Base-by-base conservation (phyloP, 2,329 filamentous ascomycete species). In the Diplocarpon mali region DNA sequence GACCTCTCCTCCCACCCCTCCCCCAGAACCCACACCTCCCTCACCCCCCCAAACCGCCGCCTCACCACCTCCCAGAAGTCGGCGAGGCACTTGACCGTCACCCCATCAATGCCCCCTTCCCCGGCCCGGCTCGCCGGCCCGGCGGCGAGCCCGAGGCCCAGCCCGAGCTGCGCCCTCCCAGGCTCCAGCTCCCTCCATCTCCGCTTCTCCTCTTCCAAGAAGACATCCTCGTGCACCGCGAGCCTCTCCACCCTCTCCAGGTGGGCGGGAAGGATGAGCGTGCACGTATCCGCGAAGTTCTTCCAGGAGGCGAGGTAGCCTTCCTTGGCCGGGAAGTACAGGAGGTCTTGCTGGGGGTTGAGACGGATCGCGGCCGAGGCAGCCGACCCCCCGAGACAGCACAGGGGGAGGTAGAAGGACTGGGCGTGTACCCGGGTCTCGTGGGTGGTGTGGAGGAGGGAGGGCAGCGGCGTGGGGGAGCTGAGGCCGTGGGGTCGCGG, bases 1-100 rank as follows among this genome's bases (percentile, higher is more conserved):
- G 15, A 5, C 9, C 32, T 5, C 17, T 9, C 14, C 30, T 39
- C 15, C 9, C 3, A 14, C 13, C 35, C 30, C 39, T 11, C 15
- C 8, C 39, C 16, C 16, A 46, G 16, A 32, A 49, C 42, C 30
- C 38, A 36, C n/a, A 55, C 36, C 40, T 52, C 50, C 17, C 49
- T 35, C 5, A 53, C 6, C 7, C 24, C 35, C 9, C 13, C 5
- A 20, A 54, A 53, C 36, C 47, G 47, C 24, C 37, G 39, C 32
- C 37, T 45, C 1, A 57, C 37, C 13, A 36, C 40, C 27, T 47
- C 44, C 53, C 51, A 57, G 30, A 57, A 55, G 9, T 44, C 37
- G 9, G 44, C 14, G 9, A 55, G 13, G 17, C 42, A 38, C 6
- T 14, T 29, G 12, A 40, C 41, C 5, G 38, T 37, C 14, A 46